Evolutionary conservation across 1,284 basidiomycete species (phyloP).

Genomic region (Pascua sp.): DNA sequence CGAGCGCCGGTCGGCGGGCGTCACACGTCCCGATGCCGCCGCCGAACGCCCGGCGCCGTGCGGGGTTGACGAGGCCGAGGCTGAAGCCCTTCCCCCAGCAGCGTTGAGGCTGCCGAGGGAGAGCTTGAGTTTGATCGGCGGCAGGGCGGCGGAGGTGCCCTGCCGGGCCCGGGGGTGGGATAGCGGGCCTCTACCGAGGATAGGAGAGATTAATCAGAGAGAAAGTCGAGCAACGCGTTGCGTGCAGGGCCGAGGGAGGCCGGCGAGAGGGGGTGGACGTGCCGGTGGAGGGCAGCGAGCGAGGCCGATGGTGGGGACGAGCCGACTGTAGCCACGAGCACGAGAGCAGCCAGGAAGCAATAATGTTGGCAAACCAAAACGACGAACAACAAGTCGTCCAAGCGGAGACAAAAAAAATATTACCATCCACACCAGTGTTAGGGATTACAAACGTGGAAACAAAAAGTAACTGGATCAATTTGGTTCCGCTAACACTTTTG

Average conservation of each 20-base stretch:
- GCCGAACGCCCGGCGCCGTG: conserved; percentile 1
- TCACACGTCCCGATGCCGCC: conserved; percentile 10
- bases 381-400: not conserved
- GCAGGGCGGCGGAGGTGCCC: conserved; percentile 12
- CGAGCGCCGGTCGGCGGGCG: conserved; percentile 1
- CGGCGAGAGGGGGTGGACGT: conserved; percentile 31
- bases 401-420: too few species aligned
- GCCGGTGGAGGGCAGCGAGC: conserved; percentile 38
- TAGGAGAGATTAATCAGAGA: not conserved
- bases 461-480: too few species aligned
- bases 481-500: too few species aligned
- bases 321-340: not conserved
- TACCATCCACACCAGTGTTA: too few species aligned
- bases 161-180: not conserved
- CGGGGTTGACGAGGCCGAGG: not conserved
- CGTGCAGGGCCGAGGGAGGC: conserved; percentile 54
- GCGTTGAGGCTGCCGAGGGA: conserved; percentile 19
- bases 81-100: not conserved
- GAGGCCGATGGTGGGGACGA: not conserved
- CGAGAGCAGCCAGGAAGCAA: not conserved
- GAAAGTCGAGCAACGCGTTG: not conserved
- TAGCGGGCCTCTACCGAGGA: not conserved
- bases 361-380: not conserved
- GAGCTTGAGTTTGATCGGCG: conserved; percentile 41
- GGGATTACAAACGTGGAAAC: too few species aligned